Conservation (phyloP, 345 rosid species). For the Boechera stricta region DNA sequence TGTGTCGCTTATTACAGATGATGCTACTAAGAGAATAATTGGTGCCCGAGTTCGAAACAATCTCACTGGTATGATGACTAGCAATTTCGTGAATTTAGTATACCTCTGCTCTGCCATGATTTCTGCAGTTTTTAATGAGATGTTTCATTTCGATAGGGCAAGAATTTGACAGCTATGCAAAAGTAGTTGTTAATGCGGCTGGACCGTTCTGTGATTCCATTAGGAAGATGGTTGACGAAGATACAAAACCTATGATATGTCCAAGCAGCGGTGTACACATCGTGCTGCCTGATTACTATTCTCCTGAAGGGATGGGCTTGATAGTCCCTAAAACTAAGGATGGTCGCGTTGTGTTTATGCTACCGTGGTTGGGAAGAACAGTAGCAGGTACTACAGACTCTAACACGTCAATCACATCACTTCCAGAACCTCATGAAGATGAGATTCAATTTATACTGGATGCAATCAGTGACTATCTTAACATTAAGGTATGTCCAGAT, state of each 20-base stretch:
- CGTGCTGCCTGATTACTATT: constrained; percentile 95
- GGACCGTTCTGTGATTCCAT: constrained; percentile 96
- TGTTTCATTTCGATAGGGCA: constrained; percentile 56
- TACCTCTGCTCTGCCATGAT: not conserved
- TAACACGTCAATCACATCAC: constrained; percentile 70
- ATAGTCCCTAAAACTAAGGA: constrained; percentile 99
- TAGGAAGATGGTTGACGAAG: constrained; percentile 79
- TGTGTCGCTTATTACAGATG: constrained; percentile 74
- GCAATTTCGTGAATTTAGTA: constrained; percentile 2
- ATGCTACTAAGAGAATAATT: constrained; percentile 56
- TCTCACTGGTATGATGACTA: constrained; percentile 63
- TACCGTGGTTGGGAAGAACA: constrained; percentile 98
- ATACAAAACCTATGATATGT: constrained; percentile 74
- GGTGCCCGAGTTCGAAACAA: constrained; percentile 94
- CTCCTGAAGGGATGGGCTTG: constrained; percentile 99
- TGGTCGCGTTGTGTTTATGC: constrained; percentile 97
- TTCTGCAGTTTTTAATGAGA: constrained; percentile 15
- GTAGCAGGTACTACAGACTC: constrained; percentile 99
- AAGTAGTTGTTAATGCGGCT: constrained; percentile 91
- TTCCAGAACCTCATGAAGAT: constrained; percentile 97
- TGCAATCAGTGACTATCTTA: constrained; percentile 91
- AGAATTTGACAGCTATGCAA: constrained; percentile 87
- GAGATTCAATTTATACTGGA: constrained; percentile 97
- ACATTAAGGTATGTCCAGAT: constrained; percentile 63
- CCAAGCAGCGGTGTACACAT: constrained; percentile 98